Conservation (phyloP, 257 asterid genomes). For the Solanum acaule region DNA sequence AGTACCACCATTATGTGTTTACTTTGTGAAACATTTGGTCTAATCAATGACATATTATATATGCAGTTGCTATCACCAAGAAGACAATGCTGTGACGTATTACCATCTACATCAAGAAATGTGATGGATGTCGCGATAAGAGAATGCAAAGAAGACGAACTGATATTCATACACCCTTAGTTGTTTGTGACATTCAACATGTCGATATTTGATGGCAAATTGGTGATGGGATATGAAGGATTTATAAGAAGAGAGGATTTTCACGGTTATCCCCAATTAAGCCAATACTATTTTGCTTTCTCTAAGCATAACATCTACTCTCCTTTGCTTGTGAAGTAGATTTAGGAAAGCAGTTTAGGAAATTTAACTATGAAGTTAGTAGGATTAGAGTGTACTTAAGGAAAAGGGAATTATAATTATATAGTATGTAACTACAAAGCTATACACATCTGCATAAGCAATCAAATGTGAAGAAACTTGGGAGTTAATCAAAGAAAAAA, state of each 20-base stretch:
- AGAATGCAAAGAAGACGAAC: background rate
- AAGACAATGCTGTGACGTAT: background rate
- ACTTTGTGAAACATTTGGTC: background rate
- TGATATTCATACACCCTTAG: background rate
- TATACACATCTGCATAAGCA: background rate
- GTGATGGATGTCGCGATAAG: background rate
- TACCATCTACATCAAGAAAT: background rate
- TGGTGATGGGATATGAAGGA: background rate
- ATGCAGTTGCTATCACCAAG: background rate
- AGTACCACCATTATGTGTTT: background rate
- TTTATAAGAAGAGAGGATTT: background rate
- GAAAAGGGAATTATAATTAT: background rate
- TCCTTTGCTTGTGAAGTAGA: background rate
- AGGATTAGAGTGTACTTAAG: background rate
- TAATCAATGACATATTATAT: background rate
- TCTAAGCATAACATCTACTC: background rate
- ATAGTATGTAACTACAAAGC: background rate
- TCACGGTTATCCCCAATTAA: background rate
- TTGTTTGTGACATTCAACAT: background rate
- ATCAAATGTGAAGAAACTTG: background rate
- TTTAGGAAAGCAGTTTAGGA: background rate
- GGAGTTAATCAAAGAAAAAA: background rate
- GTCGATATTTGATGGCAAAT: background rate
- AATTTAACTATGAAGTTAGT: background rate
- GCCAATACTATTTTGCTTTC: background rate